Percentiles rank a stretch among this genome's conserved stretches.
These are phyloP conservation scores for Lomentospora prolificans DNA, from an alignment of 2,329 filamentous ascomycete genomes.

Conservation along the genomic window DNA sequence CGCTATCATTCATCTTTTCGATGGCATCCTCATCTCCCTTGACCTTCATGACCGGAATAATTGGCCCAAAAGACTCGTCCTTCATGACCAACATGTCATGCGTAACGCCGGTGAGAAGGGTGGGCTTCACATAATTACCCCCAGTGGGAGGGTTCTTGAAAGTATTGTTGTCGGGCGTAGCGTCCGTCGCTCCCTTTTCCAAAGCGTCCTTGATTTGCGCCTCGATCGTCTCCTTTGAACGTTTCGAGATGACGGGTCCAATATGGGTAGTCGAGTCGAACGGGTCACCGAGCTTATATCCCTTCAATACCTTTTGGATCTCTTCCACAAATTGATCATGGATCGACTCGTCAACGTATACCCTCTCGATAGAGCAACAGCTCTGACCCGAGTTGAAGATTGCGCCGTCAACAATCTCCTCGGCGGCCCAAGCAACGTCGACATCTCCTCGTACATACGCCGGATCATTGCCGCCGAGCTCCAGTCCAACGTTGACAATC, in stretches of 20 bases:
- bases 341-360: conserved; percentile 81
- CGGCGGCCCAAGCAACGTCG: conserved; percentile 81
- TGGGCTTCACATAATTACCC: conserved; percentile 84
- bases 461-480: conserved; percentile 90
- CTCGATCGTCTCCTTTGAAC: conserved; percentile 65
- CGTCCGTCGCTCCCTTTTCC: conserved; percentile 71
- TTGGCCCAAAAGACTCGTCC: conserved; percentile 89
- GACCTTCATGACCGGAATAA: conserved; percentile 86
- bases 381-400: conserved; percentile 98
- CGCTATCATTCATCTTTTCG: conserved; percentile 83
- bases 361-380: conserved; percentile 84
- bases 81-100: conserved; percentile 84
- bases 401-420: conserved; percentile 91
- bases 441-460: conserved; percentile 83
- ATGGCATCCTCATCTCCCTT: conserved; percentile 72
- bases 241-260: conserved; percentile 78
- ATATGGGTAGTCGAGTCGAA: conserved; percentile 69
- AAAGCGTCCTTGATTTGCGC: conserved; percentile 75
- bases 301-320: conserved; percentile 67
- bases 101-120: conserved; percentile 66
- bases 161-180: conserved; percentile 70
- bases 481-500: conserved; percentile 76
- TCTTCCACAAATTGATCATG: conserved; percentile 75
- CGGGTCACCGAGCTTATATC: conserved; percentile 84
- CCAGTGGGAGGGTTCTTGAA: conserved; percentile 64